Evolutionary conservation across 1,284 basidiomycete species (phyloP).

Genomic region (Chiua sp.): DNA sequence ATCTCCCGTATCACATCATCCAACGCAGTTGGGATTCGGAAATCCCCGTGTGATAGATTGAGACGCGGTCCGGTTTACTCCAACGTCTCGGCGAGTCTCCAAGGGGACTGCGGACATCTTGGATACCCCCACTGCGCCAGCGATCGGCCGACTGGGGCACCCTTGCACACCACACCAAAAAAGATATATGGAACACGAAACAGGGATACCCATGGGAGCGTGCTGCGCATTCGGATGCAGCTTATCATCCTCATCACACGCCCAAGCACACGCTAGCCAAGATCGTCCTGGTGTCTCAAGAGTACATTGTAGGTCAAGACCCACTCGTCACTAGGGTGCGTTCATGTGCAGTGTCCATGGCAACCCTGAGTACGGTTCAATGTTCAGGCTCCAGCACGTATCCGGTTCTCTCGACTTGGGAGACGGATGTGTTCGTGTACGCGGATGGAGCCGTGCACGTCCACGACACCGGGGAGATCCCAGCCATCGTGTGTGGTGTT

Average conservation of each 20-base stretch:
- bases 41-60: too few species aligned
- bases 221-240: background rate
- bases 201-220: background rate
- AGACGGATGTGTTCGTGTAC: too few species aligned
- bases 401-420: background rate
- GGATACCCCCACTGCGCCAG: background rate
- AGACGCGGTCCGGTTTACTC: too few species aligned
- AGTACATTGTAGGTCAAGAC: background rate
- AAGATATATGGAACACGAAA: too few species aligned
- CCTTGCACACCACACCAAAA: too few species aligned
- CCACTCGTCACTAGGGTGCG: background rate
- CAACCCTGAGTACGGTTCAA: background rate
- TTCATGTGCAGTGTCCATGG: background rate
- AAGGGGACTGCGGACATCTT: background rate
- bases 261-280: background rate
- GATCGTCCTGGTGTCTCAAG: background rate
- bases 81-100: background rate
- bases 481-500: too few species aligned
- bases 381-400: background rate
- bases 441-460: too few species aligned
- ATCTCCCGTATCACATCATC: background rate
- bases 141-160: background rate
- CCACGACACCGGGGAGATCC: too few species aligned
- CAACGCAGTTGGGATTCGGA: too few species aligned
- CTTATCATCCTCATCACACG: background rate